A percentile compares a stretch with the other conserved stretches of the same genome.
These are phyloP conservation scores for Psilocybe tampanensis DNA, from an alignment of 768 basidiomycete species.

Conservation along the genomic window DNA sequence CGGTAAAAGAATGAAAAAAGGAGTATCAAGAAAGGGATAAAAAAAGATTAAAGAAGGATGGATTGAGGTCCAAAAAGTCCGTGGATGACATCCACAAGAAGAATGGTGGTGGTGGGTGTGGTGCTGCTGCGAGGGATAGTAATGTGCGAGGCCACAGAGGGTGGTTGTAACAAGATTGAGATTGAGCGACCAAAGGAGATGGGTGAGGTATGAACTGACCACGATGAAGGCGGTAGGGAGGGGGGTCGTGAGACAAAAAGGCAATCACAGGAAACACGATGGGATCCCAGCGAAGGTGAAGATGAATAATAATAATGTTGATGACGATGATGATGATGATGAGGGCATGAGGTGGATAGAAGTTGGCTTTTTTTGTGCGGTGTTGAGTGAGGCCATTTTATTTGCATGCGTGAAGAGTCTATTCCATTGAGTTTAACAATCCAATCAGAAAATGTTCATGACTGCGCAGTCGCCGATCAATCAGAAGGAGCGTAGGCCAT, in stretches of 20 bases:
- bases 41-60: background rate
- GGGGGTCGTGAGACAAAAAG: background rate
- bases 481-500: background rate
- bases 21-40: background rate
- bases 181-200: too few relatives aligned
- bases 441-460: background rate
- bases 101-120: background rate
- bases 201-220: too few relatives aligned
- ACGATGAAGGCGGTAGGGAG: background rate
- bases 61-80: slow-evolving; percentile 13
- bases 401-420: background rate
- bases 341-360: background rate
- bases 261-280: background rate
- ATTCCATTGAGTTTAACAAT: background rate
- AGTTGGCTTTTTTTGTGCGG: background rate
- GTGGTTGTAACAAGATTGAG: too few relatives aligned
- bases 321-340: background rate
- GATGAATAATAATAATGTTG: background rate
- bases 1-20: slow-evolving; percentile 3
- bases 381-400: background rate
- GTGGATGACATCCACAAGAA: slow-evolving; percentile 3
- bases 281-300: background rate
- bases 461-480: background rate
- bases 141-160: slow-evolving; percentile 4
- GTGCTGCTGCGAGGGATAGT: slow-evolving; percentile 8